These are phyloP conservation scores for Aspergillus pseudoterreus DNA, from an alignment of 2,329 filamentous ascomycete species.

Conservation along the genomic window DNA sequence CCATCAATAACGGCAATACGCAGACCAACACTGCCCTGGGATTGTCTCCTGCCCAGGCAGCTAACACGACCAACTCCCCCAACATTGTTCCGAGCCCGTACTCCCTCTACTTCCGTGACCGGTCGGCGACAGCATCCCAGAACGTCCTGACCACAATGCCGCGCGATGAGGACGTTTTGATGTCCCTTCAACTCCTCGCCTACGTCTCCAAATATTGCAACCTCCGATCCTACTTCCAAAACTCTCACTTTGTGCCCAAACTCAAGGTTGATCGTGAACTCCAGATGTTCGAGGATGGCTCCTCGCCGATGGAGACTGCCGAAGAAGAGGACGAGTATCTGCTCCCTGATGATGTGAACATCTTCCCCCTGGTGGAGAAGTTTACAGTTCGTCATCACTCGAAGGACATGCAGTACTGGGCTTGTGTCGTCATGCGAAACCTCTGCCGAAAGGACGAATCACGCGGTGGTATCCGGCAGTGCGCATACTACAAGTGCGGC, in stretches of 20 bases:
- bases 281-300: conserved; percentile 70
- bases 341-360: conserved; percentile 92
- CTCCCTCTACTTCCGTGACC: conserved; percentile 75
- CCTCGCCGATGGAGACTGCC: conserved; percentile 28
- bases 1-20: conserved; percentile 66
- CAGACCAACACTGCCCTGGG: conserved; percentile 66
- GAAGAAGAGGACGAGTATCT: conserved; percentile 82
- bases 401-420: conserved; percentile 99
- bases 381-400: conserved; percentile 95
- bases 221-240: conserved; percentile 89
- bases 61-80: conserved; percentile 67
- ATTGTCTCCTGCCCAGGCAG: conserved; percentile 64
- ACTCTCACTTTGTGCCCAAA: conserved; percentile 86
- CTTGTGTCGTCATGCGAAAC: conserved; percentile 97
- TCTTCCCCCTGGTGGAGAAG: conserved; percentile 96
- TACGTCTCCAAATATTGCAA: conserved; percentile 99
- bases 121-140: conserved; percentile 63
- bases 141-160: conserved; percentile 87
- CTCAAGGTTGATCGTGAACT: conserved; percentile 87
- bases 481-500: conserved; percentile 95
- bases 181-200: conserved; percentile 93
- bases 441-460: conserved; percentile 97
- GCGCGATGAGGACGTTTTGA: conserved; percentile 92
- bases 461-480: conserved; percentile 89
- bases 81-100: conserved; percentile 67